Evolutionary conservation across 345 rosid genomes (phyloP).

Genomic region (Carallia brachiata): DNA sequence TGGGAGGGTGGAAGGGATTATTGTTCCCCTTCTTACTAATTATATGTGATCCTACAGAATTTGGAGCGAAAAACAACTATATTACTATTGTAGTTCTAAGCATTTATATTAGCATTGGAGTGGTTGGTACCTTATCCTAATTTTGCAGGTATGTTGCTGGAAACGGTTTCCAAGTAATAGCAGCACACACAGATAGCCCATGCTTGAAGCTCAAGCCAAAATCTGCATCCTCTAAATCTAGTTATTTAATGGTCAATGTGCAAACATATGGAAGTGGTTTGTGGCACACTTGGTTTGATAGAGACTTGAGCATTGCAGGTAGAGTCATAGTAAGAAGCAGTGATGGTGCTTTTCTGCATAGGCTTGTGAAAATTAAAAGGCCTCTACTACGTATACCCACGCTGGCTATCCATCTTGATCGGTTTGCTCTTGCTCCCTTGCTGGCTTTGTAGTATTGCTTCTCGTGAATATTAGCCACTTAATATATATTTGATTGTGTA

Average conservation of each 20-base stretch:
- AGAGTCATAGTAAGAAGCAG: slow-evolving; percentile 69
- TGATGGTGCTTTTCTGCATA: slow-evolving; percentile 67
- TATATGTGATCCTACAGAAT: too few species aligned
- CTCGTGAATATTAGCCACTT: background rate
- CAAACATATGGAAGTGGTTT: slow-evolving; percentile 96
- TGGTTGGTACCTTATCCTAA: background rate
- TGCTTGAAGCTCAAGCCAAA: slow-evolving; percentile 92
- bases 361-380: slow-evolving; percentile 79
- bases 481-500: background rate
- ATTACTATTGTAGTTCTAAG: too few species aligned
- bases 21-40: too few species aligned
- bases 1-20: too few species aligned
- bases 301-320: slow-evolving; percentile 96
- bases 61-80: too few species aligned
- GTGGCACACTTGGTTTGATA: slow-evolving; percentile 99
- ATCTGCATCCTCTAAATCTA: slow-evolving; percentile 81
- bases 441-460: background rate
- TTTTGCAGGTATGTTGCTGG: slow-evolving; percentile 70
- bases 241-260: slow-evolving; percentile 86
- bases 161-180: slow-evolving; percentile 83
- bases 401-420: slow-evolving; percentile 89
- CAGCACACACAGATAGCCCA: slow-evolving; percentile 95
- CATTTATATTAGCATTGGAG: background rate
- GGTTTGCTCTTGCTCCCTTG: slow-evolving; percentile 36
- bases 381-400: slow-evolving; percentile 87